Evolutionary conservation across 441 rosid genomes (phyloP), one percentile per base, ranked within the genome.

Genomic region (Adansonia grandidieri): DNA sequence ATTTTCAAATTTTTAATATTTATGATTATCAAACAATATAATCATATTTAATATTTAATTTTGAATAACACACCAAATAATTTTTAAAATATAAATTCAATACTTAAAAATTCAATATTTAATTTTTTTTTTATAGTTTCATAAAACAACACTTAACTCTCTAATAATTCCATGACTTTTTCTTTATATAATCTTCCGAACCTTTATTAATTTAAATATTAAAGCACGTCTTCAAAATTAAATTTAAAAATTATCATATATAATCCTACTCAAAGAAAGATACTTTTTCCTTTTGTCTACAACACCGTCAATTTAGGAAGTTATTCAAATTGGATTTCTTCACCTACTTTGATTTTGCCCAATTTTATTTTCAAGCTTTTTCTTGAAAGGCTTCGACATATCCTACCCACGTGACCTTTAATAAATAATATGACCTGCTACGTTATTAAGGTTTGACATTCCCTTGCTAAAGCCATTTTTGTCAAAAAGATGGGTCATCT

Each of bases 381-480:
- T 9, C 1, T 58, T 1, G 0, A 37, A 57, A 11, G 68, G 73
- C 19, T 69, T 63, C 60, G 37, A 69, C 67, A 81, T 74, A 71
- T 69, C 69, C 74, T 63, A 32, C 62, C 72, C 86, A 84, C 80
- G 83, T 84, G 82, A 70, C 28, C 17, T 76, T 45, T 28, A 28
- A 67, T 51, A 66, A 80, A 65, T 48, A 68, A 67, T n/a, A 75
- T 62, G 80, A 84, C 82, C 88, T 63, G 77, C 81, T 64, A 24
- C 73, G 65, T 73, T 20, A 24, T 17, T 71, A 79, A 74, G 72
- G 61, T 82, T 86, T 82, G 84, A 82, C 82, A 84, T 77, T 80
- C 76, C 60, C 60, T 70, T 71, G 32, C 79, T 61, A 48, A 48
- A 44, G 44, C 63, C 60, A 24, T 2, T 63, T 73, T 83, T 79